Conservation (phyloP, 129 eudicot genomes). For the Kitagawia praeruptora region DNA sequence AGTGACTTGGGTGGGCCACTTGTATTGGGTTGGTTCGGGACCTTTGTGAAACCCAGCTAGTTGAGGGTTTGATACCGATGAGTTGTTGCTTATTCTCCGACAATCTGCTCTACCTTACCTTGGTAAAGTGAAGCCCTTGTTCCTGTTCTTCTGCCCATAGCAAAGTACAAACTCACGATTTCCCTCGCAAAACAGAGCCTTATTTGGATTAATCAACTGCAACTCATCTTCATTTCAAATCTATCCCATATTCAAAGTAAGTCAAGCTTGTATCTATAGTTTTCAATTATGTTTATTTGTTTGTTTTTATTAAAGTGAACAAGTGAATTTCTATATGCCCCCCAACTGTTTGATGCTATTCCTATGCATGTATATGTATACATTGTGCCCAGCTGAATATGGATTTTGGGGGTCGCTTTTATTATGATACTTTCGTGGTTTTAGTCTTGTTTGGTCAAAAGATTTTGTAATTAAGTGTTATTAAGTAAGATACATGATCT, state of each 20-base stretch:
- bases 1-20: too few relatives aligned
- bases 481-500: background rate
- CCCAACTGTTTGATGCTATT: conserved; percentile 9
- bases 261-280: background rate
- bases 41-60: too few relatives aligned
- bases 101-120: too few relatives aligned
- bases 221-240: too few relatives aligned
- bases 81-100: too few relatives aligned
- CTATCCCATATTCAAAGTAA: background rate
- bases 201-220: background rate
- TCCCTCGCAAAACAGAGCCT: background rate
- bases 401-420: background rate
- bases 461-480: background rate
- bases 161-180: background rate
- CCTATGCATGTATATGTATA: background rate
- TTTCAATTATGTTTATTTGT: background rate
- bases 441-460: background rate
- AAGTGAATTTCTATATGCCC: background rate
- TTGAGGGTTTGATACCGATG: too few relatives aligned
- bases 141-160: too few relatives aligned
- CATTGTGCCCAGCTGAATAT: background rate
- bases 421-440: background rate
- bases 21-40: too few relatives aligned
- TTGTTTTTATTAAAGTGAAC: background rate
- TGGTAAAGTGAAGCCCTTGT: too few relatives aligned